A percentile compares a stretch with the other conserved stretches of the same genome.
These are phyloP conservation scores for Vigna hirtella DNA, from an alignment of 306 rosid species.

Conservation along the genomic window DNA sequence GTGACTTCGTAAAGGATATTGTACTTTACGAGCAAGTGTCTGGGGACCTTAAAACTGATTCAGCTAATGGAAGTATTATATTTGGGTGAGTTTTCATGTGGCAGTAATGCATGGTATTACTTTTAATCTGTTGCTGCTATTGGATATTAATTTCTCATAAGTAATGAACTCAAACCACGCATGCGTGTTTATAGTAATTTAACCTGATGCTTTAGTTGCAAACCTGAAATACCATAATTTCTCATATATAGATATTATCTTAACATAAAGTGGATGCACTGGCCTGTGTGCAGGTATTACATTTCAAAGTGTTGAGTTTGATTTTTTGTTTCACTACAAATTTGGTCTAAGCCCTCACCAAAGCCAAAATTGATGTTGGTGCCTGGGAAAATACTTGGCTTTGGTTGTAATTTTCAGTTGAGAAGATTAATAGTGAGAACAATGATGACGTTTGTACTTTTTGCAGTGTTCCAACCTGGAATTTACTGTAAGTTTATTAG, in stretches of 20 bases:
- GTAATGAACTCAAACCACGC: conserved; percentile 6
- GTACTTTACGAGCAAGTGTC: conserved; percentile 82
- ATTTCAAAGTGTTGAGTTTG: conserved; percentile 5
- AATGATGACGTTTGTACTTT: not conserved
- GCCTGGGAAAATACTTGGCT: conserved; percentile 50
- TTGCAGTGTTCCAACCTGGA: not conserved
- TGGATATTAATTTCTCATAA: conserved; percentile 25
- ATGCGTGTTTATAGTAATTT: conserved; percentile 10
- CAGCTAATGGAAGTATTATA: conserved; percentile 85
- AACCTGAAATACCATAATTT: conserved; percentile 20
- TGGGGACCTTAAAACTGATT: conserved; percentile 84
- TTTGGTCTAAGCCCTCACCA: conserved; percentile 12
- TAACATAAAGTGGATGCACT: not conserved
- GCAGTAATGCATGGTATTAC: conserved; percentile 18
- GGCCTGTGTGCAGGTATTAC: not conserved
- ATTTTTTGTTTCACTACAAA: conserved; percentile 11
- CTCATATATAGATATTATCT: conserved; percentile 1
- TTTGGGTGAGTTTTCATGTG: conserved; percentile 75
- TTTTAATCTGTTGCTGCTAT: conserved; percentile 13
- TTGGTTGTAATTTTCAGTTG: conserved; percentile 29
- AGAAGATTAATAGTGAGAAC: conserved; percentile 1
- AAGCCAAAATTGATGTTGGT: conserved; percentile 5
- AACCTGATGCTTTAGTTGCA: conserved; percentile 32
- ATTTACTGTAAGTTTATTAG: not conserved
- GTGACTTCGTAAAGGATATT: conserved; percentile 78